Evolutionary conservation across 306 rosid genomes (phyloP).

Genomic region (Citrullus amarus): DNA sequence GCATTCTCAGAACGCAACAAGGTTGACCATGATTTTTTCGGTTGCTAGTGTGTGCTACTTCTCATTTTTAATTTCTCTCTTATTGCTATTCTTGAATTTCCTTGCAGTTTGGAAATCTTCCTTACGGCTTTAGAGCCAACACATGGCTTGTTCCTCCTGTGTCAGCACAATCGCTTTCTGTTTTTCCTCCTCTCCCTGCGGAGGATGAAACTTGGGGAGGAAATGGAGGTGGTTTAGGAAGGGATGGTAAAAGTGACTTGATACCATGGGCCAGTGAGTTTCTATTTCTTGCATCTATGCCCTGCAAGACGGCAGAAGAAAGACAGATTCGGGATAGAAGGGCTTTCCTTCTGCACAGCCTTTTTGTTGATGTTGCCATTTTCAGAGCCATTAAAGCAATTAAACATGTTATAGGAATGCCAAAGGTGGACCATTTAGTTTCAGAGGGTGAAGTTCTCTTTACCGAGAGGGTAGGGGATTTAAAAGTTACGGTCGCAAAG

Average conservation of each 20-base stretch:
- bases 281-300: slow-evolving; percentile 71
- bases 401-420: slow-evolving; percentile 40
- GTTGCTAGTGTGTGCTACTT: neutral
- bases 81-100: slow-evolving; percentile 6
- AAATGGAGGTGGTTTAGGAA: slow-evolving; percentile 90
- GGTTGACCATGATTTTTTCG: slow-evolving; percentile 26
- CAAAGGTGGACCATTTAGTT: slow-evolving; percentile 21
- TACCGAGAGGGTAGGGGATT: slow-evolving; percentile 56
- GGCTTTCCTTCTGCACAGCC: slow-evolving; percentile 90
- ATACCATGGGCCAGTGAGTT: slow-evolving; percentile 85
- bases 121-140: slow-evolving; percentile 89
- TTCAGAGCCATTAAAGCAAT: slow-evolving; percentile 64
- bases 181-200: slow-evolving; percentile 65
- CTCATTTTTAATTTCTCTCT: neutral
- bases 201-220: slow-evolving; percentile 97
- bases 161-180: slow-evolving; percentile 52
- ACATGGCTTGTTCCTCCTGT: slow-evolving; percentile 97
- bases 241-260: slow-evolving; percentile 62
- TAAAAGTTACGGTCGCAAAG: slow-evolving; percentile 56
- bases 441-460: slow-evolving; percentile 31
- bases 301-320: slow-evolving; percentile 87
- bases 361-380: slow-evolving; percentile 83
- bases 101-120: slow-evolving; percentile 89
- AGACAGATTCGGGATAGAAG: slow-evolving; percentile 89
- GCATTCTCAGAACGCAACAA: slow-evolving; percentile 84